Percentiles rank a stretch among this genome's conserved stretches.
phyloP scores from a whole-genome alignment of 1,139 yeast genomes.

The Pichia sp. region DNA sequence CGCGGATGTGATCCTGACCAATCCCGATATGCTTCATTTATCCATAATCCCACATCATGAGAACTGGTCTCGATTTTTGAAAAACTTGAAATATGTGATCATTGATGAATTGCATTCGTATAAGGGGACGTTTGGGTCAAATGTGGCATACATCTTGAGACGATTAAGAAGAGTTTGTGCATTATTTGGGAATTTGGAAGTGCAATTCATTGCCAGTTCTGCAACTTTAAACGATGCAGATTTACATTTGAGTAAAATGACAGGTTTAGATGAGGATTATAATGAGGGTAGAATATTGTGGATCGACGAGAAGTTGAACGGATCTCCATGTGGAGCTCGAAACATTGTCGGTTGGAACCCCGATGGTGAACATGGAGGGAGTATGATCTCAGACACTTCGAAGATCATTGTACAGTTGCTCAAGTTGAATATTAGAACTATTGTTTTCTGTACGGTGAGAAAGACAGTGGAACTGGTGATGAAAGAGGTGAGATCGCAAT shows the following conservation, averaged over 20 bases:
- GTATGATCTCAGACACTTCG: slow-evolving; percentile 76
- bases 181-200: slow-evolving; percentile 40
- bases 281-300: slow-evolving; percentile 42
- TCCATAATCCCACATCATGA: slow-evolving; percentile 71
- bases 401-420: slow-evolving; percentile 58
- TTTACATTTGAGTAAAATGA: slow-evolving; percentile 61
- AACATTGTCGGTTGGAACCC: slow-evolving; percentile 81
- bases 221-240: slow-evolving; percentile 81
- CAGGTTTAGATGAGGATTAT: slow-evolving; percentile 46
- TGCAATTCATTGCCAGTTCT: slow-evolving; percentile 80
- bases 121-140: slow-evolving; percentile 85
- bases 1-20: slow-evolving; percentile 81
- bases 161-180: slow-evolving; percentile 59
- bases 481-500: slow-evolving; percentile 62
- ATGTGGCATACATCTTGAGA: slow-evolving; percentile 80
- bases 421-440: slow-evolving; percentile 63
- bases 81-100: slow-evolving; percentile 62
- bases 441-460: slow-evolving; percentile 85
- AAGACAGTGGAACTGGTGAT: slow-evolving; percentile 79
- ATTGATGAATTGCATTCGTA: slow-evolving; percentile 90
- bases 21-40: slow-evolving; percentile 90
- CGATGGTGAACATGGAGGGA: slow-evolving; percentile 53
- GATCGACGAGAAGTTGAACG: slow-evolving; percentile 51
- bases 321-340: slow-evolving; percentile 80
- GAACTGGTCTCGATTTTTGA: slow-evolving; percentile 65